Percentiles rank a stretch among this genome's conserved stretches.
phyloP scores from a whole-genome alignment of 2,329 filamentous ascomycete species.

The Nigrograna mackinnonii region DNA sequence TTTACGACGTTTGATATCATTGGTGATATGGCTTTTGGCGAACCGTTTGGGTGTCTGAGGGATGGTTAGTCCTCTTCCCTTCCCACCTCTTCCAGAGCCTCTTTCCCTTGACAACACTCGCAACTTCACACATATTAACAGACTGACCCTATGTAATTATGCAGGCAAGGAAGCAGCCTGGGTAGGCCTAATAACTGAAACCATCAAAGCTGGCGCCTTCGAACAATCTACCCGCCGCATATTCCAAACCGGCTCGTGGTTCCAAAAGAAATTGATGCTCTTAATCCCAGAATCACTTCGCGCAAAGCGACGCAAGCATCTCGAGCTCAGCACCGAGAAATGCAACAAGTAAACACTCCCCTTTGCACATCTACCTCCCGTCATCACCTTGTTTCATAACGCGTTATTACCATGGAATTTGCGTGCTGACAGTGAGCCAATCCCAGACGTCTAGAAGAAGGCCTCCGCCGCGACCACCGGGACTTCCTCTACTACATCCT shows the following conservation, averaged over 20 bases:
- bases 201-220: conserved; percentile 1
- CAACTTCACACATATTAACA: too few species aligned
- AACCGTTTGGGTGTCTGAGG: conserved; percentile 32
- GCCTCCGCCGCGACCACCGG: not conserved
- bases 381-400: too few species aligned
- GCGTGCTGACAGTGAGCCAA: too few species aligned
- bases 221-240: not conserved
- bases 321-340: conserved; percentile 4
- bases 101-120: too few species aligned
- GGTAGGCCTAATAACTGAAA: not conserved
- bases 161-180: not conserved
- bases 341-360: not conserved
- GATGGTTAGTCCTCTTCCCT: too few species aligned
- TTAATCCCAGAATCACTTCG: conserved; percentile 5
- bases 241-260: not conserved
- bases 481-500: conserved; percentile 2
- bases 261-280: conserved; percentile 5
- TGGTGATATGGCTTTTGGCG: conserved; percentile 33
- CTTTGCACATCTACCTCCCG: not conserved
- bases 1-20: conserved; percentile 32
- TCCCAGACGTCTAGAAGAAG: not conserved
- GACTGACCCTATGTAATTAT: too few species aligned
- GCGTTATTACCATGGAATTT: too few species aligned
- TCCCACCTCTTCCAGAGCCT: too few species aligned
- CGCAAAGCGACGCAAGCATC: conserved; percentile 2